phyloP scores from a whole-genome alignment of 441 rosid species.

The Erysimum cheiri region DNA sequence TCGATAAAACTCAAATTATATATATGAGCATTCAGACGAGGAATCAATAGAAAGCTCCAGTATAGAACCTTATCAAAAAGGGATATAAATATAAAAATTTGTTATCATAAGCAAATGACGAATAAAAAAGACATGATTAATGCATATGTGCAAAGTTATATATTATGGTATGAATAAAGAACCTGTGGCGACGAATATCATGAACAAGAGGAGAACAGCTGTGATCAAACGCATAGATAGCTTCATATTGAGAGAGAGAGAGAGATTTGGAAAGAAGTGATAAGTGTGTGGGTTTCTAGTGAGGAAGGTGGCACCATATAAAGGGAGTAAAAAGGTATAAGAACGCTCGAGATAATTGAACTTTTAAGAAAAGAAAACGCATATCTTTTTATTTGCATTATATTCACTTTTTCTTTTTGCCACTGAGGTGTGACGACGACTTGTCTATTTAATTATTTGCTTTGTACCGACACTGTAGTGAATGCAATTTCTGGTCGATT shows the following conservation, averaged over 20 bases:
- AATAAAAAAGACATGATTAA: too few relatives aligned
- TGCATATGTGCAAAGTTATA: background rate
- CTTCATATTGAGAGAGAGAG: background rate
- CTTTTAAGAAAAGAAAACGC: background rate
- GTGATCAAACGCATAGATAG: conserved; percentile 42
- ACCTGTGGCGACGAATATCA: conserved; percentile 24
- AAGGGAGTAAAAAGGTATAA: background rate
- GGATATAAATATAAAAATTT: background rate
- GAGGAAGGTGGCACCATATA: conserved; percentile 17
- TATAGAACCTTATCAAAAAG: too few relatives aligned
- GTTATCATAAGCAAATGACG: background rate
- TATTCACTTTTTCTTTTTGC: conserved; percentile 4
- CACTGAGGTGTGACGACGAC: conserved; percentile 23
- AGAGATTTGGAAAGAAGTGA: conserved; percentile 1
- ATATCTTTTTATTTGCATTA: background rate
- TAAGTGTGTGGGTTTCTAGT: background rate
- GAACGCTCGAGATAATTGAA: background rate
- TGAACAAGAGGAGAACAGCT: conserved; percentile 8
- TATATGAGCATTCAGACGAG: background rate
- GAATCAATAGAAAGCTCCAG: background rate
- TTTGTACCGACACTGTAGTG: conserved; percentile 30
- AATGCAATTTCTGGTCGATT: conserved; percentile 9
- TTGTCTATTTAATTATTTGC: conserved; percentile 16
- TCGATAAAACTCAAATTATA: background rate
- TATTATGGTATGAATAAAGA: background rate